Percentiles rank a stretch among this genome's conserved stretches.
Evolutionary conservation across 2,329 filamentous ascomycete species (phyloP).

Genomic region (Pleomassaria siparia): DNA sequence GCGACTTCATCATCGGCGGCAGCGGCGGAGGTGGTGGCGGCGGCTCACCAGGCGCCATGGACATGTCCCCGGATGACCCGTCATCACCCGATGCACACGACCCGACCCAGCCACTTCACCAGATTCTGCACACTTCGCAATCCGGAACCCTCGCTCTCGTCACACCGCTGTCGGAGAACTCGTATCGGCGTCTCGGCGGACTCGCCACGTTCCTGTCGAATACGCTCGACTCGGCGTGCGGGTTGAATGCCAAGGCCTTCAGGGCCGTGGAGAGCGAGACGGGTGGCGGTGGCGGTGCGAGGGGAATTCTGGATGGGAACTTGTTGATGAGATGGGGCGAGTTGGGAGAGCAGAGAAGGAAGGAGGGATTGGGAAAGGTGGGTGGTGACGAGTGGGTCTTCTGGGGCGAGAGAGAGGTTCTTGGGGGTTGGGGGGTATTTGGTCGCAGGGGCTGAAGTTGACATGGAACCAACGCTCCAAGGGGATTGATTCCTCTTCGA

Average conservation of each 20-base stretch:
- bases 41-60: conserved; percentile 40
- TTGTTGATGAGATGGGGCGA: conserved; percentile 75
- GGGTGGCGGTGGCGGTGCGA: conserved; percentile 48
- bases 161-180: conserved; percentile 73
- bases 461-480: no score
- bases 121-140: conserved; percentile 41
- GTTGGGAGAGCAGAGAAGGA: conserved; percentile 68
- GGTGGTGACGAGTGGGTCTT: conserved; percentile 69
- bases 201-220: conserved; percentile 78
- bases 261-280: conserved; percentile 56
- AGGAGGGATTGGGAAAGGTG: conserved; percentile 73
- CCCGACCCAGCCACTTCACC: conserved; percentile 21
- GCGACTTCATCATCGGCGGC: conserved; percentile 27
- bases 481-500: no score
- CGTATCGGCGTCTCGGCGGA: conserved; percentile 81
- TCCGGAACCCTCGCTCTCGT: conserved; percentile 78
- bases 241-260: conserved; percentile 81
- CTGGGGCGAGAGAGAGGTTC: conserved; percentile 67
- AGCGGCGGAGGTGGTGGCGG: no score
- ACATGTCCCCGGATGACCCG: conserved; percentile 9
- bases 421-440: conserved; percentile 65
- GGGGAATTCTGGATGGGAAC: conserved; percentile 77
- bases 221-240: conserved; percentile 73
- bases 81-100: neutral
- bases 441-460: conserved; percentile 15